Base-by-base conservation (phyloP, 805 yeast species). In the Ascoidea rubescens region DNA sequence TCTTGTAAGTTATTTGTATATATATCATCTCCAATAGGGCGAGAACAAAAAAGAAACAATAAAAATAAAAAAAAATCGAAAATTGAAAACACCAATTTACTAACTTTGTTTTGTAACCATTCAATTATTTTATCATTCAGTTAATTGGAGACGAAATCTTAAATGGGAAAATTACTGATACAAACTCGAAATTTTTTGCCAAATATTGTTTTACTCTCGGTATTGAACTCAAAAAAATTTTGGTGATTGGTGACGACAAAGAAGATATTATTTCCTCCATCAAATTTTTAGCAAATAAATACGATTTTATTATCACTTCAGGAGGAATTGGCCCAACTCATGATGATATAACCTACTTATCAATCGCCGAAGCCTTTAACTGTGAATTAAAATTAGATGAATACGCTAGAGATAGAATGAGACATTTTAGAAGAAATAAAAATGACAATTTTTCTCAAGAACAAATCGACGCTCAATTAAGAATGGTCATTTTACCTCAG, bases 261-360 rank as follows among this genome's bases (percentile, higher is more conserved):
- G 60, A 66, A 1, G 93, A 85, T 53, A 88, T 88, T 47, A 67
- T 72, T 1, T 71, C 71, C 12, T 75, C 81, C 0, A 64, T 85
- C 28, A 64, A 67, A 8, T 65, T 82, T 48, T 69, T 78, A n/a
- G 57, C 67, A 21, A 64, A 70, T n/a, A 67, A 71, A 47, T 81
- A 79, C 58, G 88, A 84, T 60, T 73, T 86, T 47, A 73, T 85
- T 5, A 76, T 85, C 28, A 86, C 95, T 0, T 55, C 71, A 3
- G 75, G 76, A 5, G 74, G 79, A 0, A 86, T 88, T 54, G 96
- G 96, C 0, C 86, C 95, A 4, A 88, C 96, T 0, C 95, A 87
- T 59, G 96, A 88, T 62, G 96, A 88, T 63, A 83, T 88, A 55
- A 87, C 96, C 0, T 88, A 88, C 64, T 79, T 78, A 51, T 72